Base-by-base conservation (phyloP, 345 rosid species). In the Mercurialis annua region DNA sequence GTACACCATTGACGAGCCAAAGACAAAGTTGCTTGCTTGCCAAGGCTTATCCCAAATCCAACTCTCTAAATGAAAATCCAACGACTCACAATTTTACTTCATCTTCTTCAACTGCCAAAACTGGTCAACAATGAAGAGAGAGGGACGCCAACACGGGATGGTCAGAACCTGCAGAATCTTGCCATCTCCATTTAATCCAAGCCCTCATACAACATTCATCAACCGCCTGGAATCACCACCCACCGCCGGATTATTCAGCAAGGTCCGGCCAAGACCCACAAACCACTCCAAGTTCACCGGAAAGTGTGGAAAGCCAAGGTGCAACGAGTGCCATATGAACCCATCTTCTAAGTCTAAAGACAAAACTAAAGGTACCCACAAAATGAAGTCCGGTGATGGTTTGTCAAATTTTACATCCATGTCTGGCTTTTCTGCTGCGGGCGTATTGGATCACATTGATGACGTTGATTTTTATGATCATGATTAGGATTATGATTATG, bases 201-300 rank as follows among this genome's bases (percentile, higher is more conserved):
- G 80, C 30, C 81, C 87, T 15, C 49, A 71, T 2, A 24, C 81
- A 11, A 59, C 69, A 30, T 6, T 63, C 53, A 61, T 79, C 73
- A 80, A 71, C 81, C 55, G 66, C 57, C 54, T 81, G 0, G 78
- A 84, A 12, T 73, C 89, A 0, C 77, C 83, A 1, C 68, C 82
- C 5, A 63, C 84, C 6, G 68, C 83, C 0, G 87, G 84, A 33
- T 34, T 82, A 2, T 85, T 81, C 60, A 48, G 86, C 30, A 82
- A 50, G 64, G 80, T 72, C 60, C 61, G 78, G 2, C 44, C 71
- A 0, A 81, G 77, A 67, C 92, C 97, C 71, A 80, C 82, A 60
- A 71, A 81, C 75, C 89, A 92, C 80, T 88, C 96, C 70, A 85
- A 86, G 74, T 81, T 85, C 68, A 88, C 87, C 21, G 86, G 89